Evolutionary conservation across 1,284 basidiomycete species (phyloP), one percentile per base, ranked within the genome.

Genomic region (Butyriboletus appendiculatus): DNA sequence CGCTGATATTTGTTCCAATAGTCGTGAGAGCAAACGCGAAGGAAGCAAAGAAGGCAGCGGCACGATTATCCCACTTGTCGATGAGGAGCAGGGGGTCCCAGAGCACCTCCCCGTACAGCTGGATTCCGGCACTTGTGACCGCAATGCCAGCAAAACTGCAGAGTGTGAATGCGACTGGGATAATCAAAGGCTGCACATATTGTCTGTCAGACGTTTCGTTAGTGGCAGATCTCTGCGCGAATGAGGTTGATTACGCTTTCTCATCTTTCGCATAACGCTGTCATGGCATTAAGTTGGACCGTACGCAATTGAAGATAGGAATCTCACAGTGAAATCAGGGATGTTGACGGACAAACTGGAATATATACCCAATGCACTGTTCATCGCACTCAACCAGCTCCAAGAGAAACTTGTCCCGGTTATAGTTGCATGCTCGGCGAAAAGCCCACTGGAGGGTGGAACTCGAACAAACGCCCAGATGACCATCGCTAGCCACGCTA

Each of bases 1-100:
- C 82, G 32, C 79, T 85, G 60, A 88, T 82, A 64, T 87, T 88
- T 50, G 84, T 85, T 42, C 84, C 84, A 53, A 88, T 71, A 12
- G 82, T 85, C 4, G 82, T 75, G n/a, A 88, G 70, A 14, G 76
- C 74, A 67, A 85, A 88, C 16, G 77, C 72, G 56, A 85, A 78
- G 0, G 81, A 74, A 1, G 80, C 79, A 63, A 89, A 85, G 76
- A 89, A 89, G 45, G 82, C 81, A 3, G 85, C 86, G 0, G 84
- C 80, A 16, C 87, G 81, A 59, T 84, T 86, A 58, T 83, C 79
- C 81, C 82, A 85, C 35, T 75, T 74, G 61, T 81, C 76, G 60
- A 84, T 77, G 45, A 82, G 74, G 45, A 67, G 63, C 22, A 80
- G 64, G 15, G 81, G 75, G 58, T 81, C 72, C 79, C 65, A 63